Conservation (phyloP, 176 grass and related monocot genomes). For the Neostapfia colusana region DNA sequence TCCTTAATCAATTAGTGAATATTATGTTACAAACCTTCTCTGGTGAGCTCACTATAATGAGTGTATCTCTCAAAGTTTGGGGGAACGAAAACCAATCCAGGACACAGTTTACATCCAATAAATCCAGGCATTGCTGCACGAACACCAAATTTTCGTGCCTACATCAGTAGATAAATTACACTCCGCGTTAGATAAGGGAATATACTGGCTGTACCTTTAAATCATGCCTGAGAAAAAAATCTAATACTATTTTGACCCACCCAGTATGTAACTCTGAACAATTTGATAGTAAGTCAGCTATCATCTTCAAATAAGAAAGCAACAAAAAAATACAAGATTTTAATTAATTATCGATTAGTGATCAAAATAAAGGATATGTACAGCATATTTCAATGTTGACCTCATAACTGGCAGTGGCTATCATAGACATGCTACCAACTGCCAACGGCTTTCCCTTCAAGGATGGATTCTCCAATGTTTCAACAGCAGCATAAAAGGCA, state of each 20-base stretch:
- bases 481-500: conserved; percentile 91
- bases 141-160: conserved; percentile 89
- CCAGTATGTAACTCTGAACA: not conserved
- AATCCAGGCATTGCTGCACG: conserved; percentile 99
- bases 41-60: conserved; percentile 82
- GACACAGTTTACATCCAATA: conserved; percentile 88
- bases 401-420: conserved; percentile 98
- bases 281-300: conserved; percentile 4
- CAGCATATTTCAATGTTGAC: conserved; percentile 37
- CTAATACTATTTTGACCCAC: too few species aligned
- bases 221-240: too few species aligned
- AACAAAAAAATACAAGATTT: conserved; percentile 5
- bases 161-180: conserved; percentile 41
- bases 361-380: not conserved
- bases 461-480: conserved; percentile 83
- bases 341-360: not conserved
- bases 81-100: conserved; percentile 84
- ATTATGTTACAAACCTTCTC: conserved; percentile 69
- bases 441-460: conserved; percentile 90
- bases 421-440: conserved; percentile 93
- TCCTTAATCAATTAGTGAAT: not conserved
- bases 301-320: conserved; percentile 1
- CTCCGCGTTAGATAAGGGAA: not conserved
- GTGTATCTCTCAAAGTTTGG: conserved; percentile 91
- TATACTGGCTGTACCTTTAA: conserved; percentile 9